phyloP scores from a whole-genome alignment of 257 asterid genomes.

The Salvia hispanica region DNA sequence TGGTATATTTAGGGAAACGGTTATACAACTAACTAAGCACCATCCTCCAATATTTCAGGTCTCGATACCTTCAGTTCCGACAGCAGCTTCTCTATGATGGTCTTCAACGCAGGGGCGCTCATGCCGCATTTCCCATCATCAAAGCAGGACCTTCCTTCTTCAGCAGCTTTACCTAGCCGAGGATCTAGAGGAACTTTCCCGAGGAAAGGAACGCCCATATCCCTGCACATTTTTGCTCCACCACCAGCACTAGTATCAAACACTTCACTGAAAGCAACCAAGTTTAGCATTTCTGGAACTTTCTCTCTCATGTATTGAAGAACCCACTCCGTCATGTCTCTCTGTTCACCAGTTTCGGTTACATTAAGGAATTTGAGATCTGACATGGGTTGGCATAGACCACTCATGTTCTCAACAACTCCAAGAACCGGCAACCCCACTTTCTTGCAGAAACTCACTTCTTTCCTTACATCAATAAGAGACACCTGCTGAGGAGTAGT shows the following conservation, averaged over 20 bases:
- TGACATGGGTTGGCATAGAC: slow-evolving; percentile 63
- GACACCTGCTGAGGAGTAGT: slow-evolving; percentile 97
- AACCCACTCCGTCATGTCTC: slow-evolving; percentile 65
- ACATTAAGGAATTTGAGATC: slow-evolving; percentile 54
- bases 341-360: slow-evolving; percentile 52
- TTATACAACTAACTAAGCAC: neutral
- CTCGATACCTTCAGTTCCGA: slow-evolving; percentile 43
- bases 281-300: slow-evolving; percentile 61
- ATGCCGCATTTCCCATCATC: slow-evolving; percentile 51
- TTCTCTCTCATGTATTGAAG: slow-evolving; percentile 57
- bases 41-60: slow-evolving; percentile 9
- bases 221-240: slow-evolving; percentile 81
- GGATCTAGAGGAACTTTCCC: slow-evolving; percentile 93
- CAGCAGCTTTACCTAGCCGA: slow-evolving; percentile 85
- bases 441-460: slow-evolving; percentile 85
- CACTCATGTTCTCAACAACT: slow-evolving; percentile 94
- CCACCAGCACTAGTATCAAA: slow-evolving; percentile 88
- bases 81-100: slow-evolving; percentile 58
- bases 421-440: slow-evolving; percentile 77
- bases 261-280: slow-evolving; percentile 68
- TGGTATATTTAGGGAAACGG: no score
- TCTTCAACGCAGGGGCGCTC: slow-evolving; percentile 69
- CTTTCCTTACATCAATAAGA: slow-evolving; percentile 84
- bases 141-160: slow-evolving; percentile 93
- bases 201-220: slow-evolving; percentile 80